Conservation (phyloP, 1,139 yeast species). For the Geotrichum phurueaensis region DNA sequence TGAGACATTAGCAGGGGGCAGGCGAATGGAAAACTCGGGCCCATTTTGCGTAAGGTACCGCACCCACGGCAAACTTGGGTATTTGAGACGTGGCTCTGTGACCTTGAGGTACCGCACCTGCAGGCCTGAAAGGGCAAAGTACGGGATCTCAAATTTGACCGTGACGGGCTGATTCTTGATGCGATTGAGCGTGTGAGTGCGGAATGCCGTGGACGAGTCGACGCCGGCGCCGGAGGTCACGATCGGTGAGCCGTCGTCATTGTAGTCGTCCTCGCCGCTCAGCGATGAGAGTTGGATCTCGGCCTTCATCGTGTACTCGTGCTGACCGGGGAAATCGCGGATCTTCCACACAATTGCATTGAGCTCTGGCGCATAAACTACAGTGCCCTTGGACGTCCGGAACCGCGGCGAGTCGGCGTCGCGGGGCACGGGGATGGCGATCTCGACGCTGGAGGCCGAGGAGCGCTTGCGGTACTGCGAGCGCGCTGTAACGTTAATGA, state of each 20-base stretch:
- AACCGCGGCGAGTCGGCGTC: slow-evolving; percentile 90
- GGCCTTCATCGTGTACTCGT: slow-evolving; percentile 77
- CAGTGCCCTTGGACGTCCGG: slow-evolving; percentile 68
- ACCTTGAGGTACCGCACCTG: slow-evolving; percentile 88
- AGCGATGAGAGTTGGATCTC: slow-evolving; percentile 81
- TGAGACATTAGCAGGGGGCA: slow-evolving; percentile 22
- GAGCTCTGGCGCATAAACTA: slow-evolving; percentile 84
- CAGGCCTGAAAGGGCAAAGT: slow-evolving; percentile 87
- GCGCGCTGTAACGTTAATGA: slow-evolving; percentile 63
- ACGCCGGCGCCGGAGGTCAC: slow-evolving; percentile 17
- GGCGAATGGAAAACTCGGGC: slow-evolving; percentile 79
- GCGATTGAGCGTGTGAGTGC: slow-evolving; percentile 14
- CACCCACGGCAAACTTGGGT: slow-evolving; percentile 91
- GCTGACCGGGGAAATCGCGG: slow-evolving; percentile 82
- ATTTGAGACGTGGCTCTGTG: slow-evolving; percentile 79
- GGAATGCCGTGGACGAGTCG: slow-evolving; percentile 19
- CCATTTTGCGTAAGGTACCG: slow-evolving; percentile 85
- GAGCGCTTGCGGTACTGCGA: slow-evolving; percentile 82
- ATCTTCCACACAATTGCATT: slow-evolving; percentile 80
- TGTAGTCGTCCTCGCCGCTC: slow-evolving; percentile 42
- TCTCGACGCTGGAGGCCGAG: slow-evolving; percentile 74
- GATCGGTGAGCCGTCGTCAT: slow-evolving; percentile 27
- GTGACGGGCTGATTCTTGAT: slow-evolving; percentile 38
- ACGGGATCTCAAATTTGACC: slow-evolving; percentile 88
- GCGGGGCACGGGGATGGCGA: slow-evolving; percentile 80